phyloP scores from a whole-genome alignment of 345 rosid genomes.

The Orychophragmus violaceus region DNA sequence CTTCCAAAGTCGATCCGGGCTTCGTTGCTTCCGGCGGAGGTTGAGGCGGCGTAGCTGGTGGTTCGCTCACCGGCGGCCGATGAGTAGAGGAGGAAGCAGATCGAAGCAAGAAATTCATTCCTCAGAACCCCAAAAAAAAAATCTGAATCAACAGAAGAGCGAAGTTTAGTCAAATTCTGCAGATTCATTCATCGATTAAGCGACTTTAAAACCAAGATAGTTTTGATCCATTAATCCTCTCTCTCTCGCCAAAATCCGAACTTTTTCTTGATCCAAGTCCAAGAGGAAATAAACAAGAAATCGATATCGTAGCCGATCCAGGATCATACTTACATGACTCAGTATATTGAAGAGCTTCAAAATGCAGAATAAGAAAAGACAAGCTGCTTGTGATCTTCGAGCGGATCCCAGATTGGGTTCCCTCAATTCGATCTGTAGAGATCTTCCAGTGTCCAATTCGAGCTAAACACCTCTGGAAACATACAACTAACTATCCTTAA shows the following conservation, averaged over 20 bases:
- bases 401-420: neutral
- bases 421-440: neutral
- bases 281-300: neutral
- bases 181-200: neutral
- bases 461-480: neutral
- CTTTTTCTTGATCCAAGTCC: neutral
- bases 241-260: neutral
- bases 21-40: conserved; percentile 26
- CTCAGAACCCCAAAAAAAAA: conserved; percentile 6
- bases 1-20: conserved; percentile 48
- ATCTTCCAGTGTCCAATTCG: neutral
- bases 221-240: neutral
- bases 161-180: neutral
- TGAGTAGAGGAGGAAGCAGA: conserved; percentile 46
- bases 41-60: conserved; percentile 31
- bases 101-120: conserved; percentile 86
- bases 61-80: conserved; percentile 43
- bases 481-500: neutral
- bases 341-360: neutral
- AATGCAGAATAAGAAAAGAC: neutral
- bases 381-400: neutral
- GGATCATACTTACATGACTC: conserved; percentile 10
- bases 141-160: conserved; percentile 20
- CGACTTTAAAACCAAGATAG: neutral
- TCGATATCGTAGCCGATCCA: neutral